A percentile compares a stretch with the other conserved stretches of the same genome.
Conservation (phyloP, 2,329 filamentous ascomycete species). For the Ophiostoma sp. region DNA sequence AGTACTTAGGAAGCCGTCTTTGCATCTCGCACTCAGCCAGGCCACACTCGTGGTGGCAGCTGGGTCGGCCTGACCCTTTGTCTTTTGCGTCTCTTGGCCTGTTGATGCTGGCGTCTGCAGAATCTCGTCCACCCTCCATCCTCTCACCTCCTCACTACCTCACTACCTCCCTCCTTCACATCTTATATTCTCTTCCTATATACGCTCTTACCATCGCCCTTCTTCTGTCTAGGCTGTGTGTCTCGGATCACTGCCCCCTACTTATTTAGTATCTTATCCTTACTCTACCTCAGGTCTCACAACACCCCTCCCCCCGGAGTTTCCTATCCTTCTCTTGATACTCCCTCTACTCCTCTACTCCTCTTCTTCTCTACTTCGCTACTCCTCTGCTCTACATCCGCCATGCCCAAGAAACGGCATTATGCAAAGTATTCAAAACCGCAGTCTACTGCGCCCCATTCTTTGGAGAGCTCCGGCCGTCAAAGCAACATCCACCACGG, state of each 20-base stretch:
- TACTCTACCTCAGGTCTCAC: constrained; percentile 19
- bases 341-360: neutral
- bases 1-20: neutral
- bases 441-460: constrained; percentile 49
- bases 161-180: too few relatives aligned
- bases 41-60: neutral
- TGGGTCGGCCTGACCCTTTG: neutral
- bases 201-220: neutral
- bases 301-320: constrained; percentile 10
- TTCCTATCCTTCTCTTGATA: neutral
- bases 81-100: neutral
- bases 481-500: constrained; percentile 27
- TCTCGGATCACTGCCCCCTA: constrained; percentile 20
- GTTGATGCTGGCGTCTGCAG: constrained; percentile 1
- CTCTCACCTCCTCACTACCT: too few relatives aligned
- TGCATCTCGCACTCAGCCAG: neutral
- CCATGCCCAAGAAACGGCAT: constrained; percentile 62
- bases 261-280: neutral
- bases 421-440: constrained; percentile 54
- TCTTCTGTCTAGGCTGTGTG: constrained; percentile 15
- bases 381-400: constrained; percentile 17
- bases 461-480: constrained; percentile 38
- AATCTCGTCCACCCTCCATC: neutral
- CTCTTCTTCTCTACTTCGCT: neutral
- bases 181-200: neutral